Evolutionary conservation across 2,329 filamentous ascomycete genomes (phyloP), one percentile per base, ranked within the genome.

Genomic region (Calonectria crousiana): DNA sequence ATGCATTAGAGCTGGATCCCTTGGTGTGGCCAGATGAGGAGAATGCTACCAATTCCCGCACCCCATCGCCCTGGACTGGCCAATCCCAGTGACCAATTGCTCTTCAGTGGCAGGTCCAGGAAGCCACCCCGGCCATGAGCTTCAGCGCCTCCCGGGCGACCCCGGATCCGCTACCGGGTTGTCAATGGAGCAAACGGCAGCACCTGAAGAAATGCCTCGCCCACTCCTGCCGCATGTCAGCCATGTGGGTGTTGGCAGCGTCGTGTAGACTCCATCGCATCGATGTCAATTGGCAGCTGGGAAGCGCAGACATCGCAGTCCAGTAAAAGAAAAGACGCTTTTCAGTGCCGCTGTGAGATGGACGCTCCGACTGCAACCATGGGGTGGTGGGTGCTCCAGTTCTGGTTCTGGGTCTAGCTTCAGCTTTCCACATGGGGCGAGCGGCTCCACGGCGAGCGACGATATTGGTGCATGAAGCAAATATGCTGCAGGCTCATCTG

Each of bases 191-290:
- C 74, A 79, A 53, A 49, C 32, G 75, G 64, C 73, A 72, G 74
- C 69, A 76, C 77, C 73, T 76, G 77, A 81, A 79, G 79, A 81
- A 81, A 81, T 81, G 79, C 79, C 79, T 81, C 79, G 79, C 76
- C 73, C 78, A 77, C 76, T 77, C 74, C 34, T 73, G 71, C 72
- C 47, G 74, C 68, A 71, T 52, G 30, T 74, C 64, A 75, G 67
- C 64, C 67, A 64, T 38, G 58, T 74, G 77, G 67, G 51, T 71
- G 71, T 69, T 75, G 75, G 69, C 36, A 71, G 68, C 66, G 66
- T 47, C 66, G 67, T 53, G 69, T 26, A 34, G 52, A 67, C 69
- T 34, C 69, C 62, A 67, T 67, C 32, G 26, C 38, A 71, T 71
- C 51, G 32, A 44, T 18, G 11, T 32, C 28, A 65, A 34, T 34